Base-by-base conservation (phyloP, 352 stramenopile genomes). In the Thraustotheca clavata region DNA sequence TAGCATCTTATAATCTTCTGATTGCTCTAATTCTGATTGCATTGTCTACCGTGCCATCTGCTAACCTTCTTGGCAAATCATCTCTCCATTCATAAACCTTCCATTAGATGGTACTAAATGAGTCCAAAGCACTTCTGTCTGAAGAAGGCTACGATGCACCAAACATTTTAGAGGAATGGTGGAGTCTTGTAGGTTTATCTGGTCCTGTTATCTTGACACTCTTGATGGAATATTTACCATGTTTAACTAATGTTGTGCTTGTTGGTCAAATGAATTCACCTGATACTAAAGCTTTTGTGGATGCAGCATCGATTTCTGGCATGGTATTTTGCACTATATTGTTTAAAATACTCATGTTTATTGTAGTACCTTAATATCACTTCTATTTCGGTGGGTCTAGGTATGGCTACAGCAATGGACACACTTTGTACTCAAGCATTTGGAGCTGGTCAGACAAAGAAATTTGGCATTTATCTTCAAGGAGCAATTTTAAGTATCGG, bases 401-500 rank as follows among this genome's bases (percentile, higher is more conserved):
- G 72, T 3, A 62, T 86, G 8, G 59, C 76, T 11, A 80, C 73
- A 11, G 76, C 78, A 0, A 71, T 87, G 59, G 76, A 85, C 62
- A 85, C 74, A 52, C 68, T 85, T 4, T 82, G 73, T 52, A 73
- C 74, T 11, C 75, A 89, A 33, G 81, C 83, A 27, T 81, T 77
- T 41, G 83, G 83, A 26, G 83, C 86, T 0, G 74, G 77, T 29
- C 69, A 75, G 14, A 71, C 71, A 29, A 68, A 71, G 2, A 86
- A 86, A 63, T 90, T 96, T 65, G 87, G 85, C 0, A 71, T 82
- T 35, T 94, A 91, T 69, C 76, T 89, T 52, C 78, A 94, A 54
- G 79, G 75, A 2, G 83, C 80, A 1, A 33, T 88, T 0, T 39
- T 87, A 54, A 73, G 92, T 22, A 67, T 92, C 26, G 49, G 31